A percentile compares a stretch with the other conserved stretches of the same genome.
phyloP scores from a whole-genome alignment of 306 rosid species.

The Ammopiptanthus mongolicus region DNA sequence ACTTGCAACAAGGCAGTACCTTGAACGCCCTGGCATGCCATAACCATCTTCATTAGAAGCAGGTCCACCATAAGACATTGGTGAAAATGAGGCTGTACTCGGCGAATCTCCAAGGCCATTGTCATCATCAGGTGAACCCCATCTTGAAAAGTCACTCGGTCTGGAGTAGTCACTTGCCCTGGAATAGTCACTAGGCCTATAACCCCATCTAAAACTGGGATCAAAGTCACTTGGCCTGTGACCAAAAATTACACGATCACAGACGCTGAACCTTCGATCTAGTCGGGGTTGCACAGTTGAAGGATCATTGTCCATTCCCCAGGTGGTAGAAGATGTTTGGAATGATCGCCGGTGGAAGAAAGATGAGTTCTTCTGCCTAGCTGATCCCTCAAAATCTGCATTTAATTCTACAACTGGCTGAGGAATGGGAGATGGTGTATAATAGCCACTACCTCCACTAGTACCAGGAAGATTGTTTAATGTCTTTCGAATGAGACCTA shows the following conservation, averaged over 20 bases:
- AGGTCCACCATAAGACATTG: slow-evolving; percentile 70
- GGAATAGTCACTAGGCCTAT: slow-evolving; percentile 86
- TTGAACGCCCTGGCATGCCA: slow-evolving; percentile 63
- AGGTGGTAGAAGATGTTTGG: slow-evolving; percentile 73
- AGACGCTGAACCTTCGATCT: slow-evolving; percentile 91
- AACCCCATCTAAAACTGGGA: slow-evolving; percentile 67
- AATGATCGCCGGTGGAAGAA: slow-evolving; percentile 91
- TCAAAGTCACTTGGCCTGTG: slow-evolving; percentile 75
- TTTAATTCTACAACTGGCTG: slow-evolving; percentile 77
- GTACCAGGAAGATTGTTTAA: slow-evolving; percentile 93
- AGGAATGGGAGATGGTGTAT: slow-evolving; percentile 95
- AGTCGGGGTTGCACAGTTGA: slow-evolving; percentile 62
- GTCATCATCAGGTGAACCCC: slow-evolving; percentile 98
- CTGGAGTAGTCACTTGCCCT: slow-evolving; percentile 75
- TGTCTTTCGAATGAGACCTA: slow-evolving; percentile 80
- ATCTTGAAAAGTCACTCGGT: slow-evolving; percentile 87
- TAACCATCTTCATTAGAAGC: slow-evolving; percentile 70
- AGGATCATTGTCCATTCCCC: slow-evolving; percentile 90
- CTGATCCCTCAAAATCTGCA: slow-evolving; percentile 97
- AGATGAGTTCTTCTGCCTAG: slow-evolving; percentile 86
- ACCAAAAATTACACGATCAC: slow-evolving; percentile 92
- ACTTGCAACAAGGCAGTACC: slow-evolving; percentile 89
- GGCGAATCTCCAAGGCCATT: slow-evolving; percentile 91
- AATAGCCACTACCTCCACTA: slow-evolving; percentile 65
- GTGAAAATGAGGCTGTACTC: slow-evolving; percentile 76